phyloP scores from a whole-genome alignment of 257 asterid genomes.

The Solanum infundibuliforme region DNA sequence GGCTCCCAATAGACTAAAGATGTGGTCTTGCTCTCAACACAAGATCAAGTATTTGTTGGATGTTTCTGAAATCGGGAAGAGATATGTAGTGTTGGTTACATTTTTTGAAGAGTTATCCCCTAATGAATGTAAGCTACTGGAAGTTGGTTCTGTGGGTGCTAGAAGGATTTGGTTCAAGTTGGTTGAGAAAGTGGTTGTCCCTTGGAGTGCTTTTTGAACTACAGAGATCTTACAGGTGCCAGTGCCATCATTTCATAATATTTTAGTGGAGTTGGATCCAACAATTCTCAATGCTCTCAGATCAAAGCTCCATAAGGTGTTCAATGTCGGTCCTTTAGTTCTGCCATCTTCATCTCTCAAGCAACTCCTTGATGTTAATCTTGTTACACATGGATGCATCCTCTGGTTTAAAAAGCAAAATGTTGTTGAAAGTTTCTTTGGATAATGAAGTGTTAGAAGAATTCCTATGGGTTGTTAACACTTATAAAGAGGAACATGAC shows the following conservation, averaged over 20 bases:
- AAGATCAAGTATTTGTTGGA: neutral
- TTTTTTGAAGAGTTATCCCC: neutral
- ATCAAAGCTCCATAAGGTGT: neutral
- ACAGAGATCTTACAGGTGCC: neutral
- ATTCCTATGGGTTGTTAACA: neutral
- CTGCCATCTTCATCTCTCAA: neutral
- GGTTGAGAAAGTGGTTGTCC: neutral
- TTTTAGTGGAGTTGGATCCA: neutral
- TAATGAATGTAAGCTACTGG: neutral
- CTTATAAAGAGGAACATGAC: neutral
- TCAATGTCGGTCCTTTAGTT: neutral
- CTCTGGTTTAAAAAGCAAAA: neutral
- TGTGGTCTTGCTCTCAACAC: neutral
- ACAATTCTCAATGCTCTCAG: neutral
- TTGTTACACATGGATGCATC: neutral
- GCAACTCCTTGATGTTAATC: neutral
- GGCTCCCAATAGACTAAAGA: neutral
- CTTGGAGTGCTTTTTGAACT: neutral
- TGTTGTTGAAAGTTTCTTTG: neutral
- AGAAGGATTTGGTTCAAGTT: neutral
- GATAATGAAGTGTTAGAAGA: neutral
- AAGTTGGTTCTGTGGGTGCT: neutral
- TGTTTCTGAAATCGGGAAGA: neutral
- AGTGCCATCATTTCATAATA: neutral
- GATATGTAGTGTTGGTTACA: neutral